Percentiles rank a stretch among this genome's conserved stretches.
phyloP scores from a whole-genome alignment of 805 yeast genomes.

The Pichia nakasei region DNA sequence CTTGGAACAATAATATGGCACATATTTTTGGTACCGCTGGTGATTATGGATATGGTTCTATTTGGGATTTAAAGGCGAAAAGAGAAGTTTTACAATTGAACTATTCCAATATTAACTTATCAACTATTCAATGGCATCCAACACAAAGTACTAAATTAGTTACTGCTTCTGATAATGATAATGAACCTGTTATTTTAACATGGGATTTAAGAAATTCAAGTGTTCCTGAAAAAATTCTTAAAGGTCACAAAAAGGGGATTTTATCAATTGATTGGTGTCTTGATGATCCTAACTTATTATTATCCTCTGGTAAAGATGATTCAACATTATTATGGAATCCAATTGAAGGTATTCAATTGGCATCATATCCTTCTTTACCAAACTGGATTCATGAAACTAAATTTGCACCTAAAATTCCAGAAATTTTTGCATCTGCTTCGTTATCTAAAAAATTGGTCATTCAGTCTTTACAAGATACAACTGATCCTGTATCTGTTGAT shows the following conservation, averaged over 20 bases:
- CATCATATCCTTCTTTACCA: conserved; percentile 84
- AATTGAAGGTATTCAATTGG: conserved; percentile 56
- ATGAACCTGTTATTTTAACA: conserved; percentile 67
- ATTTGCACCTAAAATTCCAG: conserved; percentile 86
- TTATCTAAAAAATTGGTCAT: conserved; percentile 75
- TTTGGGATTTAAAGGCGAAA: conserved; percentile 87
- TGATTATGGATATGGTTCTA: conserved; percentile 73
- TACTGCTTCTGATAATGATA: conserved; percentile 80
- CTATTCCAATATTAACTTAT: conserved; percentile 64
- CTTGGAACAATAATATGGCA: conserved; percentile 80
- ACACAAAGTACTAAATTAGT: conserved; percentile 72
- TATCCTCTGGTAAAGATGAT: conserved; percentile 92
- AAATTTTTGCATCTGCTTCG: conserved; percentile 79
- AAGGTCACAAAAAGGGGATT: conserved; percentile 83
- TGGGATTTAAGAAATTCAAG: conserved; percentile 95
- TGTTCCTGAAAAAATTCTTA: conserved; percentile 70
- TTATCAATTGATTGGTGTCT: conserved; percentile 89
- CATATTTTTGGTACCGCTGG: conserved; percentile 91
- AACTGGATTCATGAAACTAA: conserved; percentile 89
- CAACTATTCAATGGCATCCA: conserved; percentile 94
- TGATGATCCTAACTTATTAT: conserved; percentile 65
- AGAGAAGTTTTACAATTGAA: conserved; percentile 82
- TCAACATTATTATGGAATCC: conserved; percentile 90
- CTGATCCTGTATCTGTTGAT: conserved; percentile 42
- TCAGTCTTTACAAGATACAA: conserved; percentile 84